Percentiles rank a stretch among this genome's conserved stretches.
Evolutionary conservation across 2,329 filamentous ascomycete species (phyloP).

Genomic region (Xylaria sp.): DNA sequence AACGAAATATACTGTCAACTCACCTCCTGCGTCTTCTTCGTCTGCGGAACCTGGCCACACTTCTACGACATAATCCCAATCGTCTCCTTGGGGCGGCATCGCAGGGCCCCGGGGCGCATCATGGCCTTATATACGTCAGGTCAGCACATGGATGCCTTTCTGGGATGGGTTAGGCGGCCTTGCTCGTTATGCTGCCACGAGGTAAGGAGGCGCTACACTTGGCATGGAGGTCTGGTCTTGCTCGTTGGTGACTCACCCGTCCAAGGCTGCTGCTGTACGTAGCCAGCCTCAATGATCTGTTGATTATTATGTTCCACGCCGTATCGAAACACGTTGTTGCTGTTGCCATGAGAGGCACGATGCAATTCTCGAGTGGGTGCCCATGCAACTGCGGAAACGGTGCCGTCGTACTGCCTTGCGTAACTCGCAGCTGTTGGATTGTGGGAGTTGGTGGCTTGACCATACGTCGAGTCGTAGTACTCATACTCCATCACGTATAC

Average conservation of each 20-base stretch:
- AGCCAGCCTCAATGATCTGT: conserved; percentile 3
- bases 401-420: not conserved
- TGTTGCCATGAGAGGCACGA: not conserved
- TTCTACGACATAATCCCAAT: conserved; percentile 29
- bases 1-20: conserved; percentile 13
- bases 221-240: conserved; percentile 1
- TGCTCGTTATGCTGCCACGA: conserved; percentile 5
- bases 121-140: conserved; percentile 17
- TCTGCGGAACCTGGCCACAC: conserved; percentile 24
- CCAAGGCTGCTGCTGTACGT: conserved; percentile 6
- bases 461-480: conserved; percentile 2
- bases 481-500: conserved; percentile 9
- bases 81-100: not conserved
- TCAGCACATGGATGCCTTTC: not conserved
- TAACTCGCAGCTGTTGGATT: not conserved
- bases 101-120: not conserved
- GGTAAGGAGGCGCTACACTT: conserved; percentile 3
- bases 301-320: not conserved
- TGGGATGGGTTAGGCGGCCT: conserved; percentile 8
- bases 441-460: conserved; percentile 11
- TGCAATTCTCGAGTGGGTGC: not conserved
- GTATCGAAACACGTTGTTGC: conserved; percentile 1
- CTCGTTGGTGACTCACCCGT: conserved; percentile 12
- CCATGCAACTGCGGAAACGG: not conserved
- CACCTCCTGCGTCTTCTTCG: conserved; percentile 14